Percentiles rank a stretch among this genome's conserved stretches.
Evolutionary conservation across 805 yeast genomes (phyloP).

Genomic region (Barnettozyma sucrosica): DNA sequence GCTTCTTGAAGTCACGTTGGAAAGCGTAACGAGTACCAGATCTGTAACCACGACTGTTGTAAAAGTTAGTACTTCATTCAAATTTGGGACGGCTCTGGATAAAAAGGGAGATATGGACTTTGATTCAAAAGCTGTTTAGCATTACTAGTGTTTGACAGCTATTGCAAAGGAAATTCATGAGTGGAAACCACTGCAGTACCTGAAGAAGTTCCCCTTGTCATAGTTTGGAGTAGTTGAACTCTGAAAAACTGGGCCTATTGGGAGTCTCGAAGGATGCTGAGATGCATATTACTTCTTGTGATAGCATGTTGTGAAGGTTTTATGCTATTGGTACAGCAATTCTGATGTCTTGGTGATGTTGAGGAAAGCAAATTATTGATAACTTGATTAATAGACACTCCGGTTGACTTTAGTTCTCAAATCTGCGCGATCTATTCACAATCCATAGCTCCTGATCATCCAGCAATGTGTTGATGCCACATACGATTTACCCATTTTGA

Average conservation of each 20-base stretch:
- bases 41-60: conserved; percentile 92
- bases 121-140: no score
- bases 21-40: conserved; percentile 99
- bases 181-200: no score
- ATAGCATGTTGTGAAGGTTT: neutral
- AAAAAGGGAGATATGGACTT: neutral
- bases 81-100: neutral
- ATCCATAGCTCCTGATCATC: conserved; percentile 1
- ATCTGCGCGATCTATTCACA: neutral
- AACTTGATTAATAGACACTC: neutral
- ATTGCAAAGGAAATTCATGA: no score
- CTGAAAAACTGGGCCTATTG: no score
- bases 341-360: neutral
- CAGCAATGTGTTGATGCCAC: conserved; percentile 8
- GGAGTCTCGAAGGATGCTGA: neutral
- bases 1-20: conserved; percentile 97
- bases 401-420: neutral
- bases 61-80: conserved; percentile 13
- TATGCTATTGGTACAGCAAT: neutral
- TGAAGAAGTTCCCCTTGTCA: no score
- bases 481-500: conserved; percentile 28
- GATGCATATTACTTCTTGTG: no score
- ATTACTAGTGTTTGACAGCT: no score
- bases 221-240: no score
- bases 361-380: neutral